Percentiles rank a stretch among this genome's conserved stretches.
Evolutionary conservation across 2,329 filamentous ascomycete genomes (phyloP).

Genomic region (Pyrenochaeta sp.): DNA sequence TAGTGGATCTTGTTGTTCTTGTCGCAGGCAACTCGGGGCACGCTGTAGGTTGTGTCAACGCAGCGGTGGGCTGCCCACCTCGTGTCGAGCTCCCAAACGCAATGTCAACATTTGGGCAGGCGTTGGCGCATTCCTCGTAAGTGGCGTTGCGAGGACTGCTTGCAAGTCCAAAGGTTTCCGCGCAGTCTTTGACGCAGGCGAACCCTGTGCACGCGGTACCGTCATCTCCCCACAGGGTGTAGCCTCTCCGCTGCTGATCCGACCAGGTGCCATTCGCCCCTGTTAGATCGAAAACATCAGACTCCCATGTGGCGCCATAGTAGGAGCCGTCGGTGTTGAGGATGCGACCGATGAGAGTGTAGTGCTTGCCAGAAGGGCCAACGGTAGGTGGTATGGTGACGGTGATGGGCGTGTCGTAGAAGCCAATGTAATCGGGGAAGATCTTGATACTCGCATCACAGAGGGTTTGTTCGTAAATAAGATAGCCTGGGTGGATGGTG

Average conservation of each 20-base stretch:
- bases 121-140: constrained; percentile 15
- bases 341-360: constrained; percentile 14
- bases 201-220: constrained; percentile 13
- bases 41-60: constrained; percentile 9
- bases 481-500: constrained; percentile 7
- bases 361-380: constrained; percentile 20
- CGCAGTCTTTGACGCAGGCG: constrained; percentile 17
- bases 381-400: constrained; percentile 20
- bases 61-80: constrained; percentile 20
- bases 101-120: constrained; percentile 16
- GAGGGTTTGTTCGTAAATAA: constrained; percentile 16
- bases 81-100: constrained; percentile 10
- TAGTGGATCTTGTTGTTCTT: background rate
- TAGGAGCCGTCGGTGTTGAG: constrained; percentile 22
- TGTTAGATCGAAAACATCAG: constrained; percentile 17
- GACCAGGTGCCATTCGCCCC: constrained; percentile 19
- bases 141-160: background rate
- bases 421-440: constrained; percentile 4
- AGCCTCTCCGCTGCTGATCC: constrained; percentile 5
- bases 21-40: constrained; percentile 1
- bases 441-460: constrained; percentile 16
- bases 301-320: constrained; percentile 15
- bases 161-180: background rate
- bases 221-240: constrained; percentile 21
- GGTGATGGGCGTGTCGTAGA: constrained; percentile 17